A percentile compares a stretch with the other conserved stretches of the same genome.
phyloP scores from a whole-genome alignment of 441 rosid genomes.

The Francoa sonchifolia region DNA sequence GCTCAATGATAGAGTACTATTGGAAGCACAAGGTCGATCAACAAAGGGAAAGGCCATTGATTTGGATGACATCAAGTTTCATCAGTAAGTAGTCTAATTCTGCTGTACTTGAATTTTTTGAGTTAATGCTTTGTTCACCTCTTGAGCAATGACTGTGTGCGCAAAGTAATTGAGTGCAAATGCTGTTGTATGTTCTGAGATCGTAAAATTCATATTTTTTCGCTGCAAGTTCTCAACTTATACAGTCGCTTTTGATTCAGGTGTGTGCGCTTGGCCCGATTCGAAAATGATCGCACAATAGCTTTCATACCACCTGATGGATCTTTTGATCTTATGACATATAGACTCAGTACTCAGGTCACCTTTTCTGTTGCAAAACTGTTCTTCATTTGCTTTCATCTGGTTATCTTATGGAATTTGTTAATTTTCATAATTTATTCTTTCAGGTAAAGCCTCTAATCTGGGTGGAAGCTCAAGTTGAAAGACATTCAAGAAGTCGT shows the following conservation, averaged over 20 bases:
- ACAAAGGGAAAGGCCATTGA: conserved; percentile 97
- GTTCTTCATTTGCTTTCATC: neutral
- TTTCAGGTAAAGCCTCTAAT: conserved; percentile 86
- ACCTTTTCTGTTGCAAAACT: conserved; percentile 8
- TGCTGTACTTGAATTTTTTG: conserved; percentile 12
- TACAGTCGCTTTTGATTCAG: conserved; percentile 19
- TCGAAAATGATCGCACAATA: conserved; percentile 87
- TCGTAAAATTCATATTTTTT: conserved; percentile 12
- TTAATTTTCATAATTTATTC: conserved; percentile 2
- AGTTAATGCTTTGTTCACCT: no score
- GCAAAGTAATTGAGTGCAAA: no score
- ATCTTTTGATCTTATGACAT: conserved; percentile 91
- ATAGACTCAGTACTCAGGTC: conserved; percentile 89
- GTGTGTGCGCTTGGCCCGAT: conserved; percentile 91
- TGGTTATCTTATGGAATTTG: neutral
- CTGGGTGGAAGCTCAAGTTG: conserved; percentile 99
- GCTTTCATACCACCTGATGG: conserved; percentile 98
- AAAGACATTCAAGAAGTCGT: conserved; percentile 95
- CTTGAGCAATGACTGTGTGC: no score
- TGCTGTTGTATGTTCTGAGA: conserved; percentile 5
- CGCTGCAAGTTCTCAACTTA: neutral
- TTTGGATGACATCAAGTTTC: conserved; percentile 92
- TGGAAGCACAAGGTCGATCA: conserved; percentile 94
- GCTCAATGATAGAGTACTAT: conserved; percentile 76
- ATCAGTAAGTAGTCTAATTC: conserved; percentile 49